Conservation (phyloP, 768 basidiomycete species). For the Rhodotorula taiwanensis region DNA sequence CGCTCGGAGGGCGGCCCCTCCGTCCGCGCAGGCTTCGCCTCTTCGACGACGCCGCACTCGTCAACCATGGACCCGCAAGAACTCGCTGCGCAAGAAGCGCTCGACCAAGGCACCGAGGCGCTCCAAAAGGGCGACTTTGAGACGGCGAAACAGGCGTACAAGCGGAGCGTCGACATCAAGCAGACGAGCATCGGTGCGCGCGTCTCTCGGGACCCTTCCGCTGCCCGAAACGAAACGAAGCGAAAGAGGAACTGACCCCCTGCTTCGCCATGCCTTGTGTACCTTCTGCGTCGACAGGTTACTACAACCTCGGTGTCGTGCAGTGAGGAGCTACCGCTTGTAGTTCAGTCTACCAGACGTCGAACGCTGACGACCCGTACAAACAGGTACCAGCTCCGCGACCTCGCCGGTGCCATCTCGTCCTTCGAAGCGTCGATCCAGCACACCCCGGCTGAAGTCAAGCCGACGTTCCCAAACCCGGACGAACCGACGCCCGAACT, state of each 20-base stretch:
- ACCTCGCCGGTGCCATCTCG: slow-evolving; percentile 21
- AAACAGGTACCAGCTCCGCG: slow-evolving; percentile 23
- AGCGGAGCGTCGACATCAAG: slow-evolving; percentile 26
- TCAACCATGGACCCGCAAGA: slow-evolving; percentile 27
- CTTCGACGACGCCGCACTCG: slow-evolving; percentile 18
- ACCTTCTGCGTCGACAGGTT: slow-evolving; percentile 1
- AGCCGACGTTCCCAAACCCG: slow-evolving; percentile 20
- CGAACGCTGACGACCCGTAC: too few species aligned
- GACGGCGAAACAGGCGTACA: slow-evolving; percentile 6
- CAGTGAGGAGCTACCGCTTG: slow-evolving; percentile 10
- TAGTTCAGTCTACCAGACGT: neutral
- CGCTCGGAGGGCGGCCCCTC: neutral
- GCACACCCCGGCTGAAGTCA: slow-evolving; percentile 11
- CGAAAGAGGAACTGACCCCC: neutral
- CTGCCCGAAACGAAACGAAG: too few species aligned
- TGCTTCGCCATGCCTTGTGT: neutral
- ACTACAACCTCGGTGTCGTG: slow-evolving; percentile 39
- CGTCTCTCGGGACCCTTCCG: too few species aligned
- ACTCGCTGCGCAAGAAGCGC: slow-evolving; percentile 19
- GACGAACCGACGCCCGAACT: slow-evolving; percentile 11
- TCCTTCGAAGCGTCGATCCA: slow-evolving; percentile 23
- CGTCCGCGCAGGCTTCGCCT: slow-evolving; percentile 6
- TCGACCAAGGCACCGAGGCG: slow-evolving; percentile 28
- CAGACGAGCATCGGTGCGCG: slow-evolving; percentile 27
- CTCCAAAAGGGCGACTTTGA: slow-evolving; percentile 28